Conservation (phyloP, 2,329 filamentous ascomycete genomes). For the Exophiala sp. region DNA sequence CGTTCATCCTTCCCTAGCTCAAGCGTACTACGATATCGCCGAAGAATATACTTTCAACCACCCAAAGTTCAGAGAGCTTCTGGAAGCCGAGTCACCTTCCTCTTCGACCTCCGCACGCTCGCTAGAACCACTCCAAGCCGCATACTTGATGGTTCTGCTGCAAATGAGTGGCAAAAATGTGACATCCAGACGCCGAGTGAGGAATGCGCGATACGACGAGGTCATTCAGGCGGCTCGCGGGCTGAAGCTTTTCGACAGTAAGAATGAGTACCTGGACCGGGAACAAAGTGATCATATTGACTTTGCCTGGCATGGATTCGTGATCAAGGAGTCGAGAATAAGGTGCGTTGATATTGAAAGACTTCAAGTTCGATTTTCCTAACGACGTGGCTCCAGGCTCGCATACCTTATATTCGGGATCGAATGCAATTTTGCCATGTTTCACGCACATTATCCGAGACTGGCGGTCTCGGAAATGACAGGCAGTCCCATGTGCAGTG, state of each 20-base stretch:
- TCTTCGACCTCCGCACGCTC: background rate
- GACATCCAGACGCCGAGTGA: constrained; percentile 1
- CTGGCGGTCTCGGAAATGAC: constrained; percentile 3
- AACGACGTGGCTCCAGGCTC: background rate
- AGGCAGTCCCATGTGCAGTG: constrained; percentile 2
- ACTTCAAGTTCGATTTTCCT: background rate
- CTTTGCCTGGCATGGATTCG: constrained; percentile 3
- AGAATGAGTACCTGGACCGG: constrained; percentile 2
- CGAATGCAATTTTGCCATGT: constrained; percentile 6
- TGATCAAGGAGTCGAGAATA: constrained; percentile 2
- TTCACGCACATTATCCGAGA: constrained; percentile 1
- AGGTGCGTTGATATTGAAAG: background rate
- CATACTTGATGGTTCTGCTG: constrained; percentile 1
- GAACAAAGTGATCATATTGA: background rate
- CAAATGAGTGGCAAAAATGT: background rate
- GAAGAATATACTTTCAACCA: constrained; percentile 2
- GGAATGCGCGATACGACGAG: background rate
- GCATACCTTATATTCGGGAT: constrained; percentile 5
- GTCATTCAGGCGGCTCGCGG: background rate
- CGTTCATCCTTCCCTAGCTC: background rate
- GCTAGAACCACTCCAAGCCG: background rate
- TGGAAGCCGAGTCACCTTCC: background rate
- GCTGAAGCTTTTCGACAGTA: constrained; percentile 1
- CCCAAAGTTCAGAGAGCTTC: background rate
- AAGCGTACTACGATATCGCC: constrained; percentile 3